Evolutionary conservation across 306 rosid species (phyloP).

Genomic region (Vigna unguiculata): DNA sequence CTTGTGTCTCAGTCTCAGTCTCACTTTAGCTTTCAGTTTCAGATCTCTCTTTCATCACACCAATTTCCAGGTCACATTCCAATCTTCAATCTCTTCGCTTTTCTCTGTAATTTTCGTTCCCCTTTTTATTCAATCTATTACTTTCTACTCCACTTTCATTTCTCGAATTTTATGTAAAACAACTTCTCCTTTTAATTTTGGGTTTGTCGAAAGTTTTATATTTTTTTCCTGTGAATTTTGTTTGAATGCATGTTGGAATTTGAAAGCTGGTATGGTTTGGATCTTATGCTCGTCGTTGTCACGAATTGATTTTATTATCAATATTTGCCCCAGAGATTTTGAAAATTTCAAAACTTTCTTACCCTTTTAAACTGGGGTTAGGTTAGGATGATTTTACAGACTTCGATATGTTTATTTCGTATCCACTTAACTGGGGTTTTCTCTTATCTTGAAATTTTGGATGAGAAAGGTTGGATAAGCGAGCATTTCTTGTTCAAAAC

Average conservation of each 20-base stretch:
- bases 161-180: background rate
- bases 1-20: background rate
- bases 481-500: slow-evolving; percentile 1
- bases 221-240: background rate
- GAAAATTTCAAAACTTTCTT: background rate
- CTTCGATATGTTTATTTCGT: background rate
- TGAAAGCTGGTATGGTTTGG: background rate
- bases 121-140: background rate
- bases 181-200: background rate
- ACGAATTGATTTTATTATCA: background rate
- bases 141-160: background rate
- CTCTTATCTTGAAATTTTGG: slow-evolving; percentile 8
- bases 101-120: background rate
- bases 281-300: background rate
- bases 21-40: background rate
- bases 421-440: background rate
- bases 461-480: background rate
- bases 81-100: background rate
- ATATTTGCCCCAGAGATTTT: slow-evolving; percentile 26
- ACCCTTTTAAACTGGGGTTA: slow-evolving; percentile 10
- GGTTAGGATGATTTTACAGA: background rate
- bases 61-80: background rate
- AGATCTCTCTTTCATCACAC: background rate
- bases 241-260: slow-evolving; percentile 5
- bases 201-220: background rate